Evolutionary conservation across 352 stramenopile genomes (phyloP).

Genomic region (Pythium angustatum): DNA sequence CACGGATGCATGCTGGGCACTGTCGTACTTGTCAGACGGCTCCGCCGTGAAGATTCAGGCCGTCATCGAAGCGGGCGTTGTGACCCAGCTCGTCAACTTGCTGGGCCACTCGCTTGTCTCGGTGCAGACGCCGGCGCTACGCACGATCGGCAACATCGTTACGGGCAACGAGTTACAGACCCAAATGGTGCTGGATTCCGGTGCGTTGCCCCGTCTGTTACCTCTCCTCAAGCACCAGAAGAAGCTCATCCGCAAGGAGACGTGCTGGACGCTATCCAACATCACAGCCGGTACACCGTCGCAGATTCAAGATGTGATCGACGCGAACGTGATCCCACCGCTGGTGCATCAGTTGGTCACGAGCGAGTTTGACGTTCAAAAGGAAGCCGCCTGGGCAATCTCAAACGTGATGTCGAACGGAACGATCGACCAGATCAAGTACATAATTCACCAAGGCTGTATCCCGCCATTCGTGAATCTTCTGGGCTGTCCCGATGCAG

Average conservation of each 20-base stretch:
- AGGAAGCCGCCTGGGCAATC: conserved; percentile 86
- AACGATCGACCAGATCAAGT: conserved; percentile 94
- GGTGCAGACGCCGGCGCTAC: conserved; percentile 96
- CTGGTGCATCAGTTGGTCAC: conserved; percentile 63
- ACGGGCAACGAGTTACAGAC: conserved; percentile 93
- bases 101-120: conserved; percentile 91
- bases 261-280: conserved; percentile 85
- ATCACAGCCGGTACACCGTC: conserved; percentile 69
- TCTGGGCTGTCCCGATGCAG: conserved; percentile 92
- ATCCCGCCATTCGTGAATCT: conserved; percentile 96
- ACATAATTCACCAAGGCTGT: conserved; percentile 96
- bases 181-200: conserved; percentile 62
- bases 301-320: conserved; percentile 81
- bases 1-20: conserved; percentile 99
- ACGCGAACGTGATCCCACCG: conserved; percentile 71
- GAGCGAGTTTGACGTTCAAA: conserved; percentile 76
- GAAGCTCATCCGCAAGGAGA: conserved; percentile 82
- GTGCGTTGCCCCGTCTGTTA: conserved; percentile 51
- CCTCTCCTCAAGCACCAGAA: conserved; percentile 75
- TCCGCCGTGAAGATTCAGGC: conserved; percentile 97
- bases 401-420: conserved; percentile 77
- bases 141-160: conserved; percentile 98
- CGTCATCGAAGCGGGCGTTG: conserved; percentile 96
- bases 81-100: conserved; percentile 94
- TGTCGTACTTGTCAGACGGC: conserved; percentile 98